phyloP scores from a whole-genome alignment of 1,284 basidiomycete genomes.

The Cutaneotrichosporon sp. region DNA sequence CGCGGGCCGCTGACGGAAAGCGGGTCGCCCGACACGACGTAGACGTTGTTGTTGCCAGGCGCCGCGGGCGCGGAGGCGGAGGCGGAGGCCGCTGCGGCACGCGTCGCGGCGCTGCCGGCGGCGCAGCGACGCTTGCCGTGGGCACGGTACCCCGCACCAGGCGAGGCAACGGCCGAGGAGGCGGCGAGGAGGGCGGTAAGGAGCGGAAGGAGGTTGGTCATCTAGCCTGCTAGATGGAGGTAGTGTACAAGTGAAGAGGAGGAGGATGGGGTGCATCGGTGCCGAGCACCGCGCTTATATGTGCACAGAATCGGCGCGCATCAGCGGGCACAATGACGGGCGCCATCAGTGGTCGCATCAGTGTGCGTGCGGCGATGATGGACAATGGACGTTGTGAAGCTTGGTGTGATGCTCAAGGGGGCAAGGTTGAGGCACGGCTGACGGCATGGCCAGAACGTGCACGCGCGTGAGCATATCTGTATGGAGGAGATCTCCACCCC shows the following conservation, averaged over 20 bases:
- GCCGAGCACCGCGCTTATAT: neutral
- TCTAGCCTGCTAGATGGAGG: constrained; percentile 4
- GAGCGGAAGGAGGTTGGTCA: constrained; percentile 2
- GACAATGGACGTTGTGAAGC: neutral
- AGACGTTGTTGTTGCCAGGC: neutral
- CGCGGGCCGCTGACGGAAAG: neutral
- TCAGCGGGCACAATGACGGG: neutral
- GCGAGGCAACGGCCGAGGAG: constrained; percentile 5
- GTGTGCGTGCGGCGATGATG: neutral
- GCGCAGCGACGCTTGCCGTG: neutral
- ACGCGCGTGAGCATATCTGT: neutral
- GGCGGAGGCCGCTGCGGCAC: neutral
- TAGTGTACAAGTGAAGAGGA: neutral
- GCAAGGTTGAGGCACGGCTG: neutral
- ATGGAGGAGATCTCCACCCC: neutral
- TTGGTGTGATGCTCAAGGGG: neutral
- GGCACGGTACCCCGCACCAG: constrained; percentile 5
- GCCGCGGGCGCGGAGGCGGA: neutral
- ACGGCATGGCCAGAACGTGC: neutral
- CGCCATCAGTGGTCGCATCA: neutral
- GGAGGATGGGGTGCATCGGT: neutral
- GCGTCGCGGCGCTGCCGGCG: neutral
- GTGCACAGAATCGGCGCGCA: neutral
- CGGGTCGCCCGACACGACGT: neutral
- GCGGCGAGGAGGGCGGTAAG: constrained; percentile 6